Conservation (phyloP, 345 rosid genomes). For the Salix koriyanagi region DNA sequence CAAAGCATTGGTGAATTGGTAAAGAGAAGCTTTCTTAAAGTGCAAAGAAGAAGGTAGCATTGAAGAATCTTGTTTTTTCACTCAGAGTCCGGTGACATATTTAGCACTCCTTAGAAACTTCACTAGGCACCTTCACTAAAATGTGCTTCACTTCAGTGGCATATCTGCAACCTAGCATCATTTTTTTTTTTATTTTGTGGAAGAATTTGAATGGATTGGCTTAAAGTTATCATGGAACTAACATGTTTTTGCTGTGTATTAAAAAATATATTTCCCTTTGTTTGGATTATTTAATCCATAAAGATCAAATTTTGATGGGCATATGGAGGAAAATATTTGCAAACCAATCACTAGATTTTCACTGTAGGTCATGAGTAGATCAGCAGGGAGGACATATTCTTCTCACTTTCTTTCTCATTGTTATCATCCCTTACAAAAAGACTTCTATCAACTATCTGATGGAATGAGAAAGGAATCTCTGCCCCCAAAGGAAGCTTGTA, state of each 20-base stretch:
- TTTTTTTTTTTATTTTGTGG: neutral
- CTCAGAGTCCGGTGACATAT: constrained; percentile 16
- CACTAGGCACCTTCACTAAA: neutral
- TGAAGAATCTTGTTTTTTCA: constrained; percentile 31
- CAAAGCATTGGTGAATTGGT: constrained; percentile 8
- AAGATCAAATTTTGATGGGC: neutral
- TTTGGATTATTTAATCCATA: neutral
- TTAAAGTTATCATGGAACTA: neutral
- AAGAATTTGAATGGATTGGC: neutral
- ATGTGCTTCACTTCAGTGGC: neutral
- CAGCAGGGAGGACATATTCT: constrained; percentile 16
- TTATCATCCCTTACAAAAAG: neutral
- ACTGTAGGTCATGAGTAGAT: neutral
- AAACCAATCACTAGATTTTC: neutral
- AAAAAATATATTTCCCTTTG: no score
- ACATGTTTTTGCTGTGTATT: neutral
- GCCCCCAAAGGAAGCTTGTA: neutral
- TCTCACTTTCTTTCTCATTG: neutral
- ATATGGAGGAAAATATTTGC: neutral
- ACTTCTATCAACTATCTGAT: neutral
- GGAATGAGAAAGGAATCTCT: constrained; percentile 25
- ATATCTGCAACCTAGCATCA: neutral
- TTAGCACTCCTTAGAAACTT: constrained; percentile 4
- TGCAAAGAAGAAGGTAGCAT: neutral
- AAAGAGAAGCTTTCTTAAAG: constrained; percentile 8